Percentiles rank a stretch among this genome's conserved stretches.
Evolutionary conservation across 768 basidiomycete genomes (phyloP).

Genomic region (Phylloporus sp.): DNA sequence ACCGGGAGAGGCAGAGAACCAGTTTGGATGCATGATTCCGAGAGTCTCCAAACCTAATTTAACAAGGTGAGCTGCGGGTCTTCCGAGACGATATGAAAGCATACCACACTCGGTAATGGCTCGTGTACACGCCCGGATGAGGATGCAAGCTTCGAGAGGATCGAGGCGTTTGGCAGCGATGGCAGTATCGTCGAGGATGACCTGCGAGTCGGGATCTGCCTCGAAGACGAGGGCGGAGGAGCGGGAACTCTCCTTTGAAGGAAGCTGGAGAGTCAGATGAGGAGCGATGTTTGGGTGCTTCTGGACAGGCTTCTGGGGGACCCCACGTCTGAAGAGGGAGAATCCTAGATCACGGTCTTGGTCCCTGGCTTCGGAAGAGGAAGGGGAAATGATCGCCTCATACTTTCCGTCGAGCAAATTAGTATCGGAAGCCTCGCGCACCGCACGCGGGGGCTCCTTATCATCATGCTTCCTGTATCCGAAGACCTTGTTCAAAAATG

Average conservation of each 20-base stretch:
- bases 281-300: conserved; percentile 38
- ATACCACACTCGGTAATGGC: conserved; percentile 60
- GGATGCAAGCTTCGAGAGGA: conserved; percentile 56
- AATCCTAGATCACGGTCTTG: conserved; percentile 42
- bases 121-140: conserved; percentile 66
- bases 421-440: conserved; percentile 34
- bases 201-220: conserved; percentile 45
- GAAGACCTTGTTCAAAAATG: conserved; percentile 74
- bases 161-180: conserved; percentile 56
- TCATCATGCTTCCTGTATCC: conserved; percentile 66
- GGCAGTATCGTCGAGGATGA: conserved; percentile 45
- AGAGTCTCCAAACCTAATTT: conserved; percentile 68
- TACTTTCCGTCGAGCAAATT: conserved; percentile 70
- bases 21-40: conserved; percentile 83
- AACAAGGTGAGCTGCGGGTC: conserved; percentile 1
- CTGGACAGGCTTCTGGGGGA: conserved; percentile 31
- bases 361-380: conserved; percentile 29
- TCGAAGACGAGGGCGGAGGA: conserved; percentile 57
- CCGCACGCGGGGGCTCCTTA: conserved; percentile 31
- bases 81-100: conserved; percentile 18
- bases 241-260: conserved; percentile 47
- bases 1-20: conserved; percentile 69
- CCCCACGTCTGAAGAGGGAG: conserved; percentile 45
- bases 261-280: conserved; percentile 59
- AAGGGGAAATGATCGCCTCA: conserved; percentile 51